These are phyloP conservation scores for Xerocomus nothofagi DNA, from an alignment of 1,284 basidiomycete species.

Conservation along the genomic window DNA sequence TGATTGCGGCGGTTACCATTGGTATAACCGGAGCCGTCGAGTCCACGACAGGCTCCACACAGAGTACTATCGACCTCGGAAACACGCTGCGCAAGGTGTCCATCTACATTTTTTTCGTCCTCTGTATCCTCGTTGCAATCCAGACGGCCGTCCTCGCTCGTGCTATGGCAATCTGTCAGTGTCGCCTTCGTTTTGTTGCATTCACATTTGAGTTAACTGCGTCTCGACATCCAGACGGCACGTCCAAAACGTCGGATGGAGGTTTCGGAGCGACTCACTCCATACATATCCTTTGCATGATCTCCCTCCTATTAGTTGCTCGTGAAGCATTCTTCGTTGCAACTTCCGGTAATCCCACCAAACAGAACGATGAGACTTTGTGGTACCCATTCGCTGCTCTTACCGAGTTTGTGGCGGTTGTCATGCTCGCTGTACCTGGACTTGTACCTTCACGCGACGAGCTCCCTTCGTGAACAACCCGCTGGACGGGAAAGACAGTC, in stretches of 20 bases:
- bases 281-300: constrained; percentile 37
- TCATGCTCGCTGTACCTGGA: constrained; percentile 43
- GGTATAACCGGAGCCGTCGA: constrained; percentile 40
- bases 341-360: constrained; percentile 32
- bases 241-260: constrained; percentile 18
- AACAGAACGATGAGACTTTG: constrained; percentile 40
- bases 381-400: constrained; percentile 50
- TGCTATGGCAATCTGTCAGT: constrained; percentile 26
- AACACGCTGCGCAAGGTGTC: constrained; percentile 37
- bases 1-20: constrained; percentile 38
- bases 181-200: neutral
- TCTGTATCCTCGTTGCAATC: constrained; percentile 41
- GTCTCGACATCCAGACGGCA: constrained; percentile 20
- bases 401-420: constrained; percentile 44
- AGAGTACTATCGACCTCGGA: constrained; percentile 19
- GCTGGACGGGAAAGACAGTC: neutral
- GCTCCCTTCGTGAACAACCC: constrained; percentile 19
- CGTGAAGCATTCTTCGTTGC: constrained; percentile 44
- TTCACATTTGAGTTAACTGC: constrained; percentile 3
- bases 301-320: constrained; percentile 41
- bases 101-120: constrained; percentile 46
- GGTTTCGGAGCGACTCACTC: constrained; percentile 37
- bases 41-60: constrained; percentile 13
- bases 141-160: constrained; percentile 39
- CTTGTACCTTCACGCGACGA: constrained; percentile 41